Base-by-base conservation (phyloP, 179 eudicot species). In the Vitellaria paradoxa region DNA sequence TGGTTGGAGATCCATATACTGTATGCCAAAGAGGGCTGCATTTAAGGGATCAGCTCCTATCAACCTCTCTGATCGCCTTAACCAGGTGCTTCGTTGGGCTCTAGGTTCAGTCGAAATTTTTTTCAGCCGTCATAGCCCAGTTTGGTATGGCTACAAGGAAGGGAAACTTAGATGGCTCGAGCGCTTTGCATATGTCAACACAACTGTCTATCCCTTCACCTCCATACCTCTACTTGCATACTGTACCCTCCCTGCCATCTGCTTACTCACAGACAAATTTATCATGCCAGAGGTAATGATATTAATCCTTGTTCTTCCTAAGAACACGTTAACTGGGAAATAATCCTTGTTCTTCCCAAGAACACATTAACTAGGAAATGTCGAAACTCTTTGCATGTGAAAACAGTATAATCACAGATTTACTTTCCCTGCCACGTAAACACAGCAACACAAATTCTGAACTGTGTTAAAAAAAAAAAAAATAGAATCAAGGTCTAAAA, bases 21-120 rank as follows among this genome's bases (percentile, higher is more conserved):
- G 97, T 76, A 92, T 92, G 94, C 97, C 97, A 42, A 92, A 86
- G 59, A 81, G 90, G 83, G 82, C 97, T 40, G 97, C 97, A 73
- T 92, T 92, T 80, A 92, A 92, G 76, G 96, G 96, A 68, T 87
- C 93, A 67, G 93, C 93, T 81, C 94, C 94, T 24, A 92, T 92
- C 78, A 92, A 92, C 72, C 84, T 92, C 30, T 92, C 97, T 40
- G 97, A 92, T 85, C 85, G 97, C 72, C 97, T 92, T 26, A 89
- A 92, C 76, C 94, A 92, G 83, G 97, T 92, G 78, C 92, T 92
- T 59, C 95, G 97, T 17, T 92, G 97, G 97, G 97, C 97, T 70
- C 93, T 92, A 24, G 97, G 97, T 71, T 92, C 97, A 4, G 97
- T 92, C 65, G 97, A 92, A 79, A 92, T 92, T 82, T 92, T 92